Conservation (phyloP, 2,329 filamentous ascomycete genomes). For the Ophiostoma montium region DNA sequence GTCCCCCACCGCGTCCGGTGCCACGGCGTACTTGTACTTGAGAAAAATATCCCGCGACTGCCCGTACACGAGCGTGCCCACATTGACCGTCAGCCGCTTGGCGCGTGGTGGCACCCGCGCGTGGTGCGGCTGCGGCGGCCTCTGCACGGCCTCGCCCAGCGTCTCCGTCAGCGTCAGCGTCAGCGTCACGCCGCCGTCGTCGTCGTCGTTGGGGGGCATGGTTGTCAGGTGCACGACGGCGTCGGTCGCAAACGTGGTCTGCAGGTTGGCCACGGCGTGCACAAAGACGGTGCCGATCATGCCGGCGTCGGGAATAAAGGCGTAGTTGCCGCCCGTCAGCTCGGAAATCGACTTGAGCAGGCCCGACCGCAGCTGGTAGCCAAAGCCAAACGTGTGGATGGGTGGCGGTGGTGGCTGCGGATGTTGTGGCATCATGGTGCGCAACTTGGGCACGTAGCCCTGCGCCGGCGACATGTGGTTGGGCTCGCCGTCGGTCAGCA, state of each 20-base stretch:
- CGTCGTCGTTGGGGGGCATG: constrained; percentile 20
- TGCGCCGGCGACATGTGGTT: constrained; percentile 33
- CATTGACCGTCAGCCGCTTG: constrained; percentile 22
- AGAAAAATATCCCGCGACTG: constrained; percentile 44
- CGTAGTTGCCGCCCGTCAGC: constrained; percentile 40
- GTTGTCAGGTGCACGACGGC: constrained; percentile 29
- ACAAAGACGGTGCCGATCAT: constrained; percentile 50
- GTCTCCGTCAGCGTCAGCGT: constrained; percentile 28
- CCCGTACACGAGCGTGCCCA: constrained; percentile 45
- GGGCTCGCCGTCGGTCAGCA: constrained; percentile 40
- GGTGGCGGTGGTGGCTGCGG: constrained; percentile 26
- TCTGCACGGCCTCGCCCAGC: constrained; percentile 24
- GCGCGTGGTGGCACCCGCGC: neutral
- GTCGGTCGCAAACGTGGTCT: constrained; percentile 39
- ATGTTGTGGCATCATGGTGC: too few species aligned
- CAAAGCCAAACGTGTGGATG: constrained; percentile 42
- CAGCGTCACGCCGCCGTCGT: too few species aligned
- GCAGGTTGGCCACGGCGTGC: constrained; percentile 46
- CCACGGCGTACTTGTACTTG: constrained; percentile 16
- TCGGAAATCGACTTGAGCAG: constrained; percentile 47
- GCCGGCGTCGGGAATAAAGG: constrained; percentile 47
- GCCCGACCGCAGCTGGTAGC: constrained; percentile 33
- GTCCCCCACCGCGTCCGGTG: neutral
- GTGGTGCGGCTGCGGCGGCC: constrained; percentile 10
- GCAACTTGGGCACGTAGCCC: constrained; percentile 42